These are phyloP conservation scores for Pythium angustatum DNA, from an alignment of 352 stramenopile genomes.

Conservation along the genomic window DNA sequence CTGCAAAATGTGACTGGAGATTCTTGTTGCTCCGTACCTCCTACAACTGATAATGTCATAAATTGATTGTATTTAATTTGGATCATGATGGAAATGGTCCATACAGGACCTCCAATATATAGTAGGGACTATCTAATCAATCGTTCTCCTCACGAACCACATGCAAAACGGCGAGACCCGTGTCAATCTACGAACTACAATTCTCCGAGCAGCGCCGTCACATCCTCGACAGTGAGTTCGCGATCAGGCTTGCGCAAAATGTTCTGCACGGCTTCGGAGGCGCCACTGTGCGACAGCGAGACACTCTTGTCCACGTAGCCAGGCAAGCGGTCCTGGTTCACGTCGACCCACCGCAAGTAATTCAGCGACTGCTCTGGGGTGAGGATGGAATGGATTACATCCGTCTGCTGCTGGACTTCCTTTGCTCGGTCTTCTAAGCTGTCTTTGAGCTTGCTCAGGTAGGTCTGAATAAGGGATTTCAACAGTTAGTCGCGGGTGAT, in stretches of 20 bases:
- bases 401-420: slow-evolving; percentile 75
- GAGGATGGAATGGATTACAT: slow-evolving; percentile 84
- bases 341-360: slow-evolving; percentile 82
- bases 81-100: no score
- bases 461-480: slow-evolving; percentile 47
- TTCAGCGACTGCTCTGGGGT: slow-evolving; percentile 83
- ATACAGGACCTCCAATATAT: no score
- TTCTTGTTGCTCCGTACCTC: not conserved
- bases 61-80: not conserved
- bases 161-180: not conserved
- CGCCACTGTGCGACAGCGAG: slow-evolving; percentile 48
- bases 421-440: slow-evolving; percentile 80
- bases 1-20: not conserved
- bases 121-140: slow-evolving; percentile 3
- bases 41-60: not conserved
- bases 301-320: slow-evolving; percentile 67
- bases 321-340: slow-evolving; percentile 71
- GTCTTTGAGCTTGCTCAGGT: slow-evolving; percentile 88
- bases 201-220: slow-evolving; percentile 73
- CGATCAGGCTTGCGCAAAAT: slow-evolving; percentile 85
- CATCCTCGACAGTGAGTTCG: slow-evolving; percentile 86
- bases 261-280: slow-evolving; percentile 63
- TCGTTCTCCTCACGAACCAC: slow-evolving; percentile 11
- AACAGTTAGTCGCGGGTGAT: not conserved
- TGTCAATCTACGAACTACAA: slow-evolving; percentile 40